These are phyloP conservation scores for Phanerochaete carnosa DNA, from an alignment of 768 basidiomycete genomes.

Conservation along the genomic window DNA sequence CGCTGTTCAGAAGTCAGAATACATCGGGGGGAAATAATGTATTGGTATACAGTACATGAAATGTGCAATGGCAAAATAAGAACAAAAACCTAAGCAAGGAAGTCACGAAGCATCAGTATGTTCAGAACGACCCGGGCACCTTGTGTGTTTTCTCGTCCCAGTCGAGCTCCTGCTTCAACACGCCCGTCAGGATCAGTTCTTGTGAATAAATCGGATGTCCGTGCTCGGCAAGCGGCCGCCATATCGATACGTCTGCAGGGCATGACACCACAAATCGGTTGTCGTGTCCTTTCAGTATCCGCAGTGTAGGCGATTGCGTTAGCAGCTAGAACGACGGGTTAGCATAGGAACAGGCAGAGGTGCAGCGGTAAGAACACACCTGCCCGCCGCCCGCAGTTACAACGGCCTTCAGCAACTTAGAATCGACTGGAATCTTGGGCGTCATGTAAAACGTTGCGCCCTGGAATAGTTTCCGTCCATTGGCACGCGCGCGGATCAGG, in stretches of 20 bases:
- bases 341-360: slow-evolving; percentile 1
- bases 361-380: slow-evolving; percentile 35
- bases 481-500: slow-evolving; percentile 52
- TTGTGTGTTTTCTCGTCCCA: slow-evolving; percentile 44
- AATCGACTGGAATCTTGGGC: slow-evolving; percentile 54
- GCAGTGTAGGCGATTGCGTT: slow-evolving; percentile 49
- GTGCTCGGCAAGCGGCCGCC: slow-evolving; percentile 55
- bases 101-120: background rate
- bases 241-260: slow-evolving; percentile 57
- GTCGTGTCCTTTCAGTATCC: slow-evolving; percentile 46
- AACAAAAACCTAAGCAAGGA: background rate
- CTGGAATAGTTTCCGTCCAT: slow-evolving; percentile 53
- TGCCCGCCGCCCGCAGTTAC: slow-evolving; percentile 69
- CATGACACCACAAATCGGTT: slow-evolving; percentile 66
- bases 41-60: background rate
- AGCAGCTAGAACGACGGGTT: slow-evolving; percentile 29
- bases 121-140: slow-evolving; percentile 7
- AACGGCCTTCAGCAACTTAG: slow-evolving; percentile 64
- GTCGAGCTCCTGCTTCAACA: slow-evolving; percentile 63
- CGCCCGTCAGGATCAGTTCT: slow-evolving; percentile 63
- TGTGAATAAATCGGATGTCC: slow-evolving; percentile 60
- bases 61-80: background rate
- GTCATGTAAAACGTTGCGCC: slow-evolving; percentile 76
- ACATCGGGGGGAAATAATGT: background rate
- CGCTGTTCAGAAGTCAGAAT: background rate